These are phyloP conservation scores for Penicillium sp. DNA, from an alignment of 2,329 filamentous ascomycete genomes.

Conservation along the genomic window DNA sequence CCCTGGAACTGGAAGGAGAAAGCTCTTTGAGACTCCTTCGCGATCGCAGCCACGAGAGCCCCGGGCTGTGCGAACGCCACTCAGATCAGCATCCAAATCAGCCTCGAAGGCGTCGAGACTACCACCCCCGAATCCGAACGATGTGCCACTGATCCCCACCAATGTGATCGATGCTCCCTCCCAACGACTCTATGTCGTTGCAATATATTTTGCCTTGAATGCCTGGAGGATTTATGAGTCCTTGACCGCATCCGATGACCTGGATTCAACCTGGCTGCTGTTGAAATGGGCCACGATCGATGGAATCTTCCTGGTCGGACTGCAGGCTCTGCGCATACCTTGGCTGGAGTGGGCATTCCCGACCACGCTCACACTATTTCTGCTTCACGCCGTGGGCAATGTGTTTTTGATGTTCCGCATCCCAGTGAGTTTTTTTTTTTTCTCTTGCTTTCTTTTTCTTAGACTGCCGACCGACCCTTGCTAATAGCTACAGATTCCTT, in stretches of 20 bases:
- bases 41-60: constrained; percentile 27
- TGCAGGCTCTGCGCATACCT: constrained; percentile 86
- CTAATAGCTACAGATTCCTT: constrained; percentile 59
- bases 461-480: not conserved
- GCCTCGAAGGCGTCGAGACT: constrained; percentile 20
- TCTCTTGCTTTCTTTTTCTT: constrained; percentile 13
- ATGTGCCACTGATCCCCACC: constrained; percentile 71
- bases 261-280: constrained; percentile 85
- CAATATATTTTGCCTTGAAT: constrained; percentile 73
- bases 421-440: constrained; percentile 54
- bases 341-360: constrained; percentile 90
- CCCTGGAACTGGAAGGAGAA: constrained; percentile 33
- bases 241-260: constrained; percentile 73
- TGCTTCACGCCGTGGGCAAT: constrained; percentile 70
- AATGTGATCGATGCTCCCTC: constrained; percentile 83
- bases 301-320: constrained; percentile 78
- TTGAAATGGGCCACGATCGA: constrained; percentile 92
- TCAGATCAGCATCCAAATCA: constrained; percentile 27
- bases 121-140: constrained; percentile 22
- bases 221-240: constrained; percentile 89
- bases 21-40: constrained; percentile 31
- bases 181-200: constrained; percentile 82
- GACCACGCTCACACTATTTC: constrained; percentile 68
- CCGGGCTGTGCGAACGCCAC: constrained; percentile 16
- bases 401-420: constrained; percentile 92